Base-by-base conservation (phyloP, 1,284 basidiomycete genomes). In the Wolfiporia cocos region DNA sequence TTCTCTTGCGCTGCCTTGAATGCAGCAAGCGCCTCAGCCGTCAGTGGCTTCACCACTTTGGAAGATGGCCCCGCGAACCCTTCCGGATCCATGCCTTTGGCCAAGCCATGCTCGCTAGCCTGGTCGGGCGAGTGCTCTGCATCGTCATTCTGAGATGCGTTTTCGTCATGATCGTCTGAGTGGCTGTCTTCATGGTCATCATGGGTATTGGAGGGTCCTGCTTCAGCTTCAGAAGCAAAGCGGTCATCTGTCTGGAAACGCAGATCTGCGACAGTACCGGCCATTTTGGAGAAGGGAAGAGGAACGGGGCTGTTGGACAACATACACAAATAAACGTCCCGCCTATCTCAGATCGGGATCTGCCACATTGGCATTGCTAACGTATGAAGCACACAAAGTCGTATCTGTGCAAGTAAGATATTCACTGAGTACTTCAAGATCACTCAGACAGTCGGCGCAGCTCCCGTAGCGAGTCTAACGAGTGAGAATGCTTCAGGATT, bases 1-100 rank as follows among this genome's bases (percentile, higher is more conserved):
- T 71, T 71, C 31, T 82, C 77, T 54, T 84, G 82, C 3, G 76
- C 76, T 32, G 74, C 74, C 52, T 81, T 76, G 63, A 82, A 90
- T 11, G 73, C 78, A 33, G 78, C 80, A 29, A 90, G 69, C 5
- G 80, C 83, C 56, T 86, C 82, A 2, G 71, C 69, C 1, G 80
- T 84, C 34, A 90, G 66, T 1, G 84, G 84, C 53, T 86, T 81
- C 32, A 87, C 71, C 3, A 73, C 66, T 57, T 77, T 76, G 38
- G 71, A 66, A 12, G 63, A 57, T 3, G 74, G 74, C 1, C 72
- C 79, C 32, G 74, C 64, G 49, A 80, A 80, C 3, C 80, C 79
- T 47, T 73, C 70, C 1, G 59, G 68, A 48, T 76, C 67, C 76
- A 81, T 78, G 34, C 75, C 73, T 11, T 69, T 63, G 2, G 48